phyloP scores from a whole-genome alignment of 1,284 basidiomycete species.

The Ustilago crameri region DNA sequence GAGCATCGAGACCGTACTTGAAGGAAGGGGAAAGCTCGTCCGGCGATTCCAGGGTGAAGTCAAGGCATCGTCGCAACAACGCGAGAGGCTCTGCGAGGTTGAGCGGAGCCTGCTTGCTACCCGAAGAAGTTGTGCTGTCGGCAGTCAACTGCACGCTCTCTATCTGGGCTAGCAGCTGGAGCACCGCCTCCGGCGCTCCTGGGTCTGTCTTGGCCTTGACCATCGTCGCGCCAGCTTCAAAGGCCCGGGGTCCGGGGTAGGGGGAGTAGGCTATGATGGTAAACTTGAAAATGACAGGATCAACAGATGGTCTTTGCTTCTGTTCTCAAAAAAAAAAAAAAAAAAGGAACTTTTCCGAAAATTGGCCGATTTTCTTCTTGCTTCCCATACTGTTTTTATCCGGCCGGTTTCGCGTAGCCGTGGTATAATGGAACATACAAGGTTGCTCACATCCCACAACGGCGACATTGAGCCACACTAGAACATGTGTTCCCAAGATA shows the following conservation, averaged over 20 bases:
- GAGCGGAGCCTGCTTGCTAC: conserved; percentile 13
- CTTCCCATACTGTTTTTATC: background rate
- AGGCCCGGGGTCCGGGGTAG: background rate
- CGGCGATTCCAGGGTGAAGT: conserved; percentile 25
- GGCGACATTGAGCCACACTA: background rate
- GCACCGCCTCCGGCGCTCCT: conserved; percentile 31
- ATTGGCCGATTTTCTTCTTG: conserved; percentile 1
- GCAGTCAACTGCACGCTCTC: conserved; percentile 18
- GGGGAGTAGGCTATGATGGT: conserved; percentile 3
- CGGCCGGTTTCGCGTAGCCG: conserved; percentile 1
- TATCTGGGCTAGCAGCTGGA: conserved; percentile 36
- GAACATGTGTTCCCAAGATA: background rate
- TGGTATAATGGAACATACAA: too few species aligned
- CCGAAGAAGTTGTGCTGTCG: conserved; percentile 13
- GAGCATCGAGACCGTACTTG: conserved; percentile 48
- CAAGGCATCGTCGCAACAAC: conserved; percentile 32
- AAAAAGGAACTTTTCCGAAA: background rate
- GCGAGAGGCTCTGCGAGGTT: conserved; percentile 23
- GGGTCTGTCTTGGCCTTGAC: conserved; percentile 50
- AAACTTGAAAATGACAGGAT: background rate
- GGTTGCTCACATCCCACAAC: too few species aligned
- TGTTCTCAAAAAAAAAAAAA: background rate
- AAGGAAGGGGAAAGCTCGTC: conserved; percentile 41
- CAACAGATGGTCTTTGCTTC: background rate
- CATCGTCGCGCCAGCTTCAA: conserved; percentile 8